phyloP scores from a whole-genome alignment of 345 rosid genomes.

The Corchorus olitorius region DNA sequence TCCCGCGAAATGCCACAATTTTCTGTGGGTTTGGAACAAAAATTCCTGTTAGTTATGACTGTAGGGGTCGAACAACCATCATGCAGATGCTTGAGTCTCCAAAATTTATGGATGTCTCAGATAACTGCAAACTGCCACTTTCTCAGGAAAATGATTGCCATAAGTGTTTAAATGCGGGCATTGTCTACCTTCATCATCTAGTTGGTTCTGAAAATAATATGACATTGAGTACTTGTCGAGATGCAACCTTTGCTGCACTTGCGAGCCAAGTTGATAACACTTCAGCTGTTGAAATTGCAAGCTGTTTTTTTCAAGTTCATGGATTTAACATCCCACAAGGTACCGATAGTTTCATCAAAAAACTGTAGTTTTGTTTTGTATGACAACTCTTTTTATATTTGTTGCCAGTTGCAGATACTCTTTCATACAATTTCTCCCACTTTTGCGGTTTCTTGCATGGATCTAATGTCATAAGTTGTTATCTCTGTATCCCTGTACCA shows the following conservation, averaged over 20 bases:
- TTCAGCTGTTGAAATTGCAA: slow-evolving; percentile 64
- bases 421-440: neutral
- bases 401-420: neutral
- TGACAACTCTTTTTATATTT: neutral
- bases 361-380: neutral
- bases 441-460: neutral
- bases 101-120: slow-evolving; percentile 56
- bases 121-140: slow-evolving; percentile 64
- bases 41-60: slow-evolving; percentile 74
- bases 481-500: neutral
- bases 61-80: slow-evolving; percentile 72
- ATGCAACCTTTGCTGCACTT: slow-evolving; percentile 80
- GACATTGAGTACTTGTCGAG: slow-evolving; percentile 82
- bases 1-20: slow-evolving; percentile 70
- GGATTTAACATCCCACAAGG: slow-evolving; percentile 63
- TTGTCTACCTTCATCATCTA: slow-evolving; percentile 65
- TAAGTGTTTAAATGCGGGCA: slow-evolving; percentile 80
- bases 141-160: slow-evolving; percentile 54
- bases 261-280: slow-evolving; percentile 69
- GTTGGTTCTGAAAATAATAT: slow-evolving; percentile 58
- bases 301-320: slow-evolving; percentile 84
- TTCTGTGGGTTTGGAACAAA: slow-evolving; percentile 90
- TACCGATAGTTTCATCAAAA: slow-evolving; percentile 22
- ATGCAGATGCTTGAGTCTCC: slow-evolving; percentile 76
- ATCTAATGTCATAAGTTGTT: neutral